These are phyloP conservation scores for Drechslerella stenobrocha DNA, from an alignment of 2,329 filamentous ascomycete genomes.

Conservation along the genomic window DNA sequence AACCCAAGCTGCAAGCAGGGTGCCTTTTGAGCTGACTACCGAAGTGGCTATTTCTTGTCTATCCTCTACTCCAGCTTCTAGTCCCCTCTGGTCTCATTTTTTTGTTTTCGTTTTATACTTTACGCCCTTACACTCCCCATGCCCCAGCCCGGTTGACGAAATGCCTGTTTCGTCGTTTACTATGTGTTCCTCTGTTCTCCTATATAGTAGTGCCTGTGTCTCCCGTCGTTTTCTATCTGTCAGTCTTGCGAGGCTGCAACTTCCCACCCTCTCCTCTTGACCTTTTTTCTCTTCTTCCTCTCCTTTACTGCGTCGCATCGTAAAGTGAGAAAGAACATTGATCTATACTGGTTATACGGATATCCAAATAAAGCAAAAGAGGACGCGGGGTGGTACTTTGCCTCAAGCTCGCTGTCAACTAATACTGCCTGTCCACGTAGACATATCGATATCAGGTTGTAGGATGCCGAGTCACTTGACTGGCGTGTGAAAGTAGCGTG, in stretches of 20 bases:
- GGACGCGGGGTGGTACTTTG: background rate
- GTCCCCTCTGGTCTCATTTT: slow-evolving; percentile 12
- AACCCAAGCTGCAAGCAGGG: slow-evolving; percentile 21
- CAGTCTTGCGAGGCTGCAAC: background rate
- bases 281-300: background rate
- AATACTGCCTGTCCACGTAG: too few species aligned
- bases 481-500: too few species aligned
- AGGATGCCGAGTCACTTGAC: too few species aligned
- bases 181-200: slow-evolving; percentile 4
- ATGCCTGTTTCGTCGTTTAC: slow-evolving; percentile 10
- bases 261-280: slow-evolving; percentile 1
- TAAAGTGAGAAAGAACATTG: slow-evolving; percentile 20
- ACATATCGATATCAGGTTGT: too few species aligned
- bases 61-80: slow-evolving; percentile 29
- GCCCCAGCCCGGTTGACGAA: slow-evolving; percentile 19
- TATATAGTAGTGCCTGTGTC: slow-evolving; percentile 28
- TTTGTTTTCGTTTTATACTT: background rate
- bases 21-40: slow-evolving; percentile 21
- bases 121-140: background rate
- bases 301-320: slow-evolving; percentile 8
- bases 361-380: slow-evolving; percentile 7
- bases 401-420: too few species aligned
- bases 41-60: slow-evolving; percentile 37
- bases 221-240: background rate
- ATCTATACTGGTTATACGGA: slow-evolving; percentile 14